Percentiles rank a stretch among this genome's conserved stretches.
Evolutionary conservation across 164 flowering plant species (phyloP).

Genomic region (Echeveria elegans): DNA sequence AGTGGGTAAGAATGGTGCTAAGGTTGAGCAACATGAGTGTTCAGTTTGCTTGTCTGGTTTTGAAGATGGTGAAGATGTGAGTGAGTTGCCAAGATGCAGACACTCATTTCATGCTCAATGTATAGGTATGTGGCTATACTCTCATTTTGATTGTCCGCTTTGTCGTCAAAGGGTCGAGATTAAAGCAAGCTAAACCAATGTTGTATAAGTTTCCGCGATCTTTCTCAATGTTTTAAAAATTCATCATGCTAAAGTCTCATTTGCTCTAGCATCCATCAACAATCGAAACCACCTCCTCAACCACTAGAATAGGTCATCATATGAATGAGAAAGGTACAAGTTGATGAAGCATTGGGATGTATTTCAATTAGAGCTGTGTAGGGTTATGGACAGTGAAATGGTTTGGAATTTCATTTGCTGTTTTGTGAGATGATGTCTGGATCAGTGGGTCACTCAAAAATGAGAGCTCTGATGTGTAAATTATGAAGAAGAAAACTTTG

Average conservation of each 20-base stretch:
- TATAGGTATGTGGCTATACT: slow-evolving; percentile 33
- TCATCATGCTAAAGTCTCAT: too few species aligned
- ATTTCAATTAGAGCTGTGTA: not conserved
- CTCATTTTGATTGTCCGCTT: slow-evolving; percentile 34
- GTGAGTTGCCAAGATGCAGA: slow-evolving; percentile 21
- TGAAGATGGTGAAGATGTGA: slow-evolving; percentile 32
- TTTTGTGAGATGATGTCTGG: not conserved
- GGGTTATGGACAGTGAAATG: too few species aligned
- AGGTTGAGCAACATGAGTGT: slow-evolving; percentile 17
- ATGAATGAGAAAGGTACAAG: not conserved
- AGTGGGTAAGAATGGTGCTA: not conserved
- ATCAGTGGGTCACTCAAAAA: not conserved
- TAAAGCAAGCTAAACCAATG: not conserved
- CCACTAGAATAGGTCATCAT: not conserved
- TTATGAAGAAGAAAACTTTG: too few species aligned
- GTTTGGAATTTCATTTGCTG: not conserved
- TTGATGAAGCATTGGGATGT: not conserved
- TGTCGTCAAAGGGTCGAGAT: not conserved
- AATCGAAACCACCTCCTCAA: not conserved
- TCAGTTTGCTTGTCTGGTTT: slow-evolving; percentile 27
- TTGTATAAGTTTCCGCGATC: not conserved
- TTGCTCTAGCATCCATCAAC: too few species aligned
- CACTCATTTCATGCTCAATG: slow-evolving; percentile 31
- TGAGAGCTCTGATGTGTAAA: slow-evolving; percentile 15
- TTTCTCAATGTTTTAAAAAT: too few species aligned